Evolutionary conservation across 1,284 basidiomycete genomes (phyloP), one percentile per base, ranked within the genome.

Genomic region (Cutaneotrichosporon arboriforme): DNA sequence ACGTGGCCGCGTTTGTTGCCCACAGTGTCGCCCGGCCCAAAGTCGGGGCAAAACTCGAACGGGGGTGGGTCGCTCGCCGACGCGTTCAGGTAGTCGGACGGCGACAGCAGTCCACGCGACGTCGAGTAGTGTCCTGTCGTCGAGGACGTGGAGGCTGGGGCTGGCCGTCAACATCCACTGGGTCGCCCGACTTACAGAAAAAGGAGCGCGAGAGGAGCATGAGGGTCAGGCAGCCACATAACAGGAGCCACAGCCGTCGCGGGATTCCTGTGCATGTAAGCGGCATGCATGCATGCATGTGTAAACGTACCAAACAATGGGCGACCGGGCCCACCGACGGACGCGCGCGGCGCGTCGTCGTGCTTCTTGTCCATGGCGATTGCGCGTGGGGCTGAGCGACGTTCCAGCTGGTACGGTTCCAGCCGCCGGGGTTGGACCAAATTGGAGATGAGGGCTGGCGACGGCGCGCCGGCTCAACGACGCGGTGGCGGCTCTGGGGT

Each of bases 21-120:
- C 40, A 96, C 77, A 42, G 81, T 80, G 72, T 97, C 92, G 2
- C 83, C 83, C 15, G 86, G 84, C 2, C 89, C 88, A 69, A 87
- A 88, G 2, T 84, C 81, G 0, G 92, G 91, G 69, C 92, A 97
- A 73, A 97, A 97, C 0, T 80, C 78, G 73, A 97, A 97, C 0
- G 92, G 91, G 55, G 83, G 84, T 8, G 81, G 79, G 46, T 84
- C 81, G 13, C 66, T 77, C 64, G 50, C 54, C 14, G 74, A 75
- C 34, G 69, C 73, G 62, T 78, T 78, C 41, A 78, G 64, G 60
- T 77, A 77, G 59, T 78, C 73, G 49, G 26, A 31, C 26, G 26
- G 7, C 5, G 26, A 31, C 26, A 31, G 26, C 17, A 56, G 58
- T 12, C 54, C 51, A 3, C 51, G 43, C 22, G 51, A 39, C 17